A percentile compares a stretch with the other conserved stretches of the same genome.
Evolutionary conservation across 140 eudicot genomes (phyloP).

Genomic region (Flaveria floridana): DNA sequence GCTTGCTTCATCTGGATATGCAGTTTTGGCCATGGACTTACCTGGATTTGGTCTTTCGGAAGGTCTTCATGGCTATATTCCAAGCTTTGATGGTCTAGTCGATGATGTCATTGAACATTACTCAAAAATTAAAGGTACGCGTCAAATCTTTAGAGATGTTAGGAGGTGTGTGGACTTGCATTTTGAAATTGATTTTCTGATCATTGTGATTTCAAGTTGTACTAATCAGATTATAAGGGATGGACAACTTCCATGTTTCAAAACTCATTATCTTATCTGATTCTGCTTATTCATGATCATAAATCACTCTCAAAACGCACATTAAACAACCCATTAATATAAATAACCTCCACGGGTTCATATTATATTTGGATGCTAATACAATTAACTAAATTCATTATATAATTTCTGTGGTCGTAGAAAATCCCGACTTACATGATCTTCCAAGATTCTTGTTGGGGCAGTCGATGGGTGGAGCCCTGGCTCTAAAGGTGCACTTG

Average conservation of each 20-base stretch:
- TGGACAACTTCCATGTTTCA: background rate
- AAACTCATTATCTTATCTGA: background rate
- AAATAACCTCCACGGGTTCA: background rate
- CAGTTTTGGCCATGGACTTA: constrained; percentile 76
- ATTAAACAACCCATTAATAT: background rate
- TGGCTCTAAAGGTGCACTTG: constrained; percentile 81
- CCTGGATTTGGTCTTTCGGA: constrained; percentile 93
- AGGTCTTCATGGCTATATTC: constrained; percentile 87
- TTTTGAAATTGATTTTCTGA: background rate
- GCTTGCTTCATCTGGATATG: constrained; percentile 75
- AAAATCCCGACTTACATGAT: constrained; percentile 53
- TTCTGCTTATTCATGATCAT: background rate
- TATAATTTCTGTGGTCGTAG: constrained; percentile 34
- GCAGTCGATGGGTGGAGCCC: constrained; percentile 97
- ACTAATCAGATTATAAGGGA: background rate
- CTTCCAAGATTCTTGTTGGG: constrained; percentile 81
- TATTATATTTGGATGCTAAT: constrained; percentile 1
- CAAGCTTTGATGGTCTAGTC: constrained; percentile 65
- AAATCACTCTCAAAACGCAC: background rate
- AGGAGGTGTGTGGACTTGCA: background rate
- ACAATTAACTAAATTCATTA: background rate
- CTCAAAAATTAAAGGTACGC: constrained; percentile 69
- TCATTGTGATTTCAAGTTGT: background rate
- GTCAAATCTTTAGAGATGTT: constrained; percentile 19
- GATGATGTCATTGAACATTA: constrained; percentile 80